A percentile compares a stretch with the other conserved stretches of the same genome.
Evolutionary conservation across 768 basidiomycete genomes (phyloP).

Genomic region (Mycena albidolilacea): DNA sequence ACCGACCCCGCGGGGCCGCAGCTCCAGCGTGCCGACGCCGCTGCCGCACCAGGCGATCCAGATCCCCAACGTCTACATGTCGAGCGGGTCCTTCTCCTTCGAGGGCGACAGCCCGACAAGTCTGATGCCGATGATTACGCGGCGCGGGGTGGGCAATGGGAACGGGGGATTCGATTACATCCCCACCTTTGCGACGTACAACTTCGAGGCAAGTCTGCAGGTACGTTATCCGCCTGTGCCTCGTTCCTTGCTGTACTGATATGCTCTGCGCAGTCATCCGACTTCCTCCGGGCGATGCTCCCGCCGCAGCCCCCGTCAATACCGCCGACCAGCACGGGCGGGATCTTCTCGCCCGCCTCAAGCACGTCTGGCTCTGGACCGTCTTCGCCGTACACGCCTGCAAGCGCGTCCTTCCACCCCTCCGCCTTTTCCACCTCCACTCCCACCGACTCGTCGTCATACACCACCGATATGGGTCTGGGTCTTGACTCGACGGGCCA

Average conservation of each 20-base stretch:
- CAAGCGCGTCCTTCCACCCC: constrained; percentile 22
- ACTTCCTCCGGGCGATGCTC: constrained; percentile 68
- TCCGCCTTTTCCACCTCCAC: constrained; percentile 19
- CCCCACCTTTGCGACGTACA: constrained; percentile 57
- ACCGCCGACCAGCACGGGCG: not conserved
- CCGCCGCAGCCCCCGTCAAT: constrained; percentile 7
- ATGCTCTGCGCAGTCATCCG: constrained; percentile 55
- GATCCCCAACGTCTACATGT: constrained; percentile 71
- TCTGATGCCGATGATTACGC: constrained; percentile 35
- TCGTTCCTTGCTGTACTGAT: constrained; percentile 26
- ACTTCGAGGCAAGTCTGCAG: constrained; percentile 66
- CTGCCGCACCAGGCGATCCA: constrained; percentile 78
- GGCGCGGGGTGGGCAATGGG: constrained; percentile 13
- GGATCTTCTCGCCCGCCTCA: constrained; percentile 28
- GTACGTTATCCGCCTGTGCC: constrained; percentile 43
- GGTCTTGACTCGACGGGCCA: not conserved
- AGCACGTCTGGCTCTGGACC: constrained; percentile 34
- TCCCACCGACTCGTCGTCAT: not conserved
- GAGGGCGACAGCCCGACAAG: constrained; percentile 58
- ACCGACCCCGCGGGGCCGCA: constrained; percentile 47
- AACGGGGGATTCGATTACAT: constrained; percentile 65
- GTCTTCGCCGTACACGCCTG: constrained; percentile 35
- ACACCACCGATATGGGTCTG: constrained; percentile 10
- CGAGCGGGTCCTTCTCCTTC: constrained; percentile 70
- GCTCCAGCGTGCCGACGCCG: constrained; percentile 75